A percentile compares a stretch with the other conserved stretches of the same genome.
Conservation (phyloP, 1,284 basidiomycete genomes). For the Microbotryum intermedium region DNA sequence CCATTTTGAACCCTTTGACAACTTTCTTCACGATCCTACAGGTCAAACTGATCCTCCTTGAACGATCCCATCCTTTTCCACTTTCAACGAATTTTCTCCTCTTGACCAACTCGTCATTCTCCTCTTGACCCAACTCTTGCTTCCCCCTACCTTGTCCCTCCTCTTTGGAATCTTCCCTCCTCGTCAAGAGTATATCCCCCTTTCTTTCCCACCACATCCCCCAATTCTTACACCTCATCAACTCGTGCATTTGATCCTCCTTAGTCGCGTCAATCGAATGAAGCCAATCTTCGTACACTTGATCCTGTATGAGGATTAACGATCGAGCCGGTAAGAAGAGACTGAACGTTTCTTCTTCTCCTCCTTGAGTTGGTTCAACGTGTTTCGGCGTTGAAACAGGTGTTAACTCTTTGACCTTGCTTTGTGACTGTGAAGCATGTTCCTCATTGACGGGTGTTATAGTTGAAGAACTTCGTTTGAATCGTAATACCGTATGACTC, state of each 20-base stretch:
- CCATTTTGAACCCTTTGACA: constrained; percentile 30
- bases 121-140: constrained; percentile 43
- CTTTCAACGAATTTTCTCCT: constrained; percentile 9
- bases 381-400: not conserved
- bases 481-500: constrained; percentile 73
- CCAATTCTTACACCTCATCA: constrained; percentile 37
- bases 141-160: constrained; percentile 42
- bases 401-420: no score
- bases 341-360: constrained; percentile 41
- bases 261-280: constrained; percentile 57
- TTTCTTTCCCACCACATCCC: constrained; percentile 42
- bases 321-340: constrained; percentile 74
- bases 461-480: constrained; percentile 46
- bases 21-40: constrained; percentile 73
- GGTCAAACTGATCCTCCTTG: constrained; percentile 68
- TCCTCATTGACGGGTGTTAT: not conserved
- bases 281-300: constrained; percentile 59
- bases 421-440: not conserved
- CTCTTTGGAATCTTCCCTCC: constrained; percentile 41
- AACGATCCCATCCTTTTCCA: constrained; percentile 46
- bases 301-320: constrained; percentile 61
- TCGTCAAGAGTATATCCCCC: constrained; percentile 39
- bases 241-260: not conserved
- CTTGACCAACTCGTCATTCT: constrained; percentile 41
- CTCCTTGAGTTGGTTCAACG: not conserved